phyloP scores from a whole-genome alignment of 2,329 filamentous ascomycete species.

The Chaetomium sp. region DNA sequence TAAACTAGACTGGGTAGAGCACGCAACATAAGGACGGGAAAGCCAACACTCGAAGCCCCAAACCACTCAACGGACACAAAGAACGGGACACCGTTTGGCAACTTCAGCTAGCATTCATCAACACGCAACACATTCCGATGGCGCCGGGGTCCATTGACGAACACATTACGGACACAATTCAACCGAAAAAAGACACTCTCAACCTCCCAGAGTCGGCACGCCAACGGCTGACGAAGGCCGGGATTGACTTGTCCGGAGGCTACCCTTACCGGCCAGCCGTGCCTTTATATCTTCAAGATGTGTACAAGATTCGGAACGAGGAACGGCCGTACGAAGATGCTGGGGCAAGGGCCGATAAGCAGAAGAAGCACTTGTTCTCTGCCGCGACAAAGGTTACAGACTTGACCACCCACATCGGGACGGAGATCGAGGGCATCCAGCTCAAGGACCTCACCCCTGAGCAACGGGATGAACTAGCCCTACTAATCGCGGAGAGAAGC shows the following conservation, averaged over 20 bases:
- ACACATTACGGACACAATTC: conserved; percentile 7
- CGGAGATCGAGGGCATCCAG: conserved; percentile 15
- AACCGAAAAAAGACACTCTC: conserved; percentile 11
- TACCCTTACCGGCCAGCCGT: conserved; percentile 10
- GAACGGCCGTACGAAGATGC: conserved; percentile 12
- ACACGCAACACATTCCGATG: neutral
- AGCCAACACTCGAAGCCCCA: neutral
- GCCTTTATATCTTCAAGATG: conserved; percentile 12
- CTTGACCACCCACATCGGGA: conserved; percentile 15
- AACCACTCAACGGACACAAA: neutral
- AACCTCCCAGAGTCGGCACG: conserved; percentile 9
- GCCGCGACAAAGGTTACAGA: conserved; percentile 16
- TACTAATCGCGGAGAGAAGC: conserved; percentile 14
- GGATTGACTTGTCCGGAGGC: conserved; percentile 10
- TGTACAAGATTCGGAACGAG: conserved; percentile 12
- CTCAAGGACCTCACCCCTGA: conserved; percentile 18
- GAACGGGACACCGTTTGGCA: neutral
- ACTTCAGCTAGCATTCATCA: neutral
- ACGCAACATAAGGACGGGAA: neutral
- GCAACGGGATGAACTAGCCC: conserved; percentile 14
- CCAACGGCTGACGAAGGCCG: conserved; percentile 7
- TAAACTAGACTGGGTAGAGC: neutral
- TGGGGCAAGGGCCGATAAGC: conserved; percentile 15
- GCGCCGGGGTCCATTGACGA: conserved; percentile 8
- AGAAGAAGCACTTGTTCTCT: conserved; percentile 11